Evolutionary conservation across 768 basidiomycete species (phyloP).

Genomic region (Mycena galopus): DNA sequence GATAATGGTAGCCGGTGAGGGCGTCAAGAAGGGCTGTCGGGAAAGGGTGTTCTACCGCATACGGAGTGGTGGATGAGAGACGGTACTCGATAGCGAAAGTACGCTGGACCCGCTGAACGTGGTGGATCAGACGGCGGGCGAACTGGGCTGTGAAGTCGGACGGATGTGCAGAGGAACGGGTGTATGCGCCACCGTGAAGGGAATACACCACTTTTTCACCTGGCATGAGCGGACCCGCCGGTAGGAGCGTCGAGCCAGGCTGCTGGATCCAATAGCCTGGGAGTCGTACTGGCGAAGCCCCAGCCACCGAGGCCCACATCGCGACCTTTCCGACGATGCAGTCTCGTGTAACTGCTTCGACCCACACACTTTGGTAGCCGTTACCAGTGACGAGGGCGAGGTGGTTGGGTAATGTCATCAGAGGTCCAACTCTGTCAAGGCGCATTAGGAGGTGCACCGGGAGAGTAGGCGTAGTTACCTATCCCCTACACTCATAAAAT

Average conservation of each 20-base stretch:
- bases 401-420: slow-evolving; percentile 51
- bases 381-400: slow-evolving; percentile 54
- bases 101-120: slow-evolving; percentile 57
- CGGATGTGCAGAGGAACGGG: slow-evolving; percentile 69
- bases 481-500: slow-evolving; percentile 23
- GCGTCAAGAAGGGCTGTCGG: slow-evolving; percentile 83
- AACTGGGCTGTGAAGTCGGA: slow-evolving; percentile 59
- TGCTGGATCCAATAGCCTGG: slow-evolving; percentile 72
- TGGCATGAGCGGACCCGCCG: slow-evolving; percentile 53
- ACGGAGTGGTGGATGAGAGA: slow-evolving; percentile 61
- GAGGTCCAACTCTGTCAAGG: slow-evolving; percentile 50
- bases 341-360: slow-evolving; percentile 53
- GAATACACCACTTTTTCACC: slow-evolving; percentile 70
- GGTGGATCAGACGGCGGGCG: slow-evolving; percentile 60
- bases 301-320: slow-evolving; percentile 53
- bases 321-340: slow-evolving; percentile 59
- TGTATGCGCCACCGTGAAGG: slow-evolving; percentile 75
- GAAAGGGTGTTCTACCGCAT: slow-evolving; percentile 67
- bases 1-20: slow-evolving; percentile 79
- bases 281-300: slow-evolving; percentile 56
- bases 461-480: not conserved
- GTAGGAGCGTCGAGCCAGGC: slow-evolving; percentile 47
- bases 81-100: slow-evolving; percentile 80
- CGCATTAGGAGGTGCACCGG: not conserved
- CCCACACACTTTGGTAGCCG: slow-evolving; percentile 64